Evolutionary conservation across 345 rosid genomes (phyloP).

Genomic region (Dipteronia sinensis): DNA sequence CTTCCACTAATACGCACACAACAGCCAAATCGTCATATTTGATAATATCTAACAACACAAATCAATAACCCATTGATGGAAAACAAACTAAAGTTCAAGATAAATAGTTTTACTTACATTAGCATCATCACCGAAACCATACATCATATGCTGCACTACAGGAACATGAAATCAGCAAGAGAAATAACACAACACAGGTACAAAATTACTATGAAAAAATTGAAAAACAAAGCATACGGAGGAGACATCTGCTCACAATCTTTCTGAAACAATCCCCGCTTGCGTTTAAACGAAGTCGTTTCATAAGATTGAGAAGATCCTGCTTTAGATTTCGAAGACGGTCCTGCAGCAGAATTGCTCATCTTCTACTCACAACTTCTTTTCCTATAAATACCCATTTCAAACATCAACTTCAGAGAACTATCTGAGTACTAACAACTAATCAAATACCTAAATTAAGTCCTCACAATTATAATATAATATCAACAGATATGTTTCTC

Average conservation of each 20-base stretch:
- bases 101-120: slow-evolving; percentile 50
- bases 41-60: background rate
- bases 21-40: background rate
- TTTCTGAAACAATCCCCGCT: slow-evolving; percentile 83
- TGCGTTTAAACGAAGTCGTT: slow-evolving; percentile 68
- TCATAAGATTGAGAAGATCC: slow-evolving; percentile 74
- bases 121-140: slow-evolving; percentile 89
- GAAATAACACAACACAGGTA: background rate
- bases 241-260: slow-evolving; percentile 50
- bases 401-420: background rate
- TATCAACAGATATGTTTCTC: background rate
- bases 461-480: background rate
- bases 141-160: slow-evolving; percentile 97
- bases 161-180: slow-evolving; percentile 5
- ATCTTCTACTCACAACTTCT: slow-evolving; percentile 18
- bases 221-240: background rate
- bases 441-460: too few relatives aligned
- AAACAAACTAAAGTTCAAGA: background rate
- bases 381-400: background rate
- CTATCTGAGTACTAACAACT: background rate
- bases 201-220: background rate
- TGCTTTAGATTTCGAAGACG: slow-evolving; percentile 59
- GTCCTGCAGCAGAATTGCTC: slow-evolving; percentile 45
- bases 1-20: background rate
- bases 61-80: background rate